A percentile compares a stretch with the other conserved stretches of the same genome.
These are phyloP conservation scores for Maudiozyma saulgeensis DNA, from an alignment of 805 yeast species.

Conservation along the genomic window DNA sequence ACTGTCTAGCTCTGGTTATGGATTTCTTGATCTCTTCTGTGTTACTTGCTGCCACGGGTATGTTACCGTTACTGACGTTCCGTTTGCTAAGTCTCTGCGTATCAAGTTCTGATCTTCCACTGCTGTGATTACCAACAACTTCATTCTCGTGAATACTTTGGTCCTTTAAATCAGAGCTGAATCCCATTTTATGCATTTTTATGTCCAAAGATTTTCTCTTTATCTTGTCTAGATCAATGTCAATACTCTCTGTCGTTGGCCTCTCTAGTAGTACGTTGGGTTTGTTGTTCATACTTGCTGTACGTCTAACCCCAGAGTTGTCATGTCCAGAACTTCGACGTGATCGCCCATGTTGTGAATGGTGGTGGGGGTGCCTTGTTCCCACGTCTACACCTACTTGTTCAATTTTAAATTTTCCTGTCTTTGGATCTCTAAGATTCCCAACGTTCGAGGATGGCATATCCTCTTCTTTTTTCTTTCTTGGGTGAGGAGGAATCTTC, in stretches of 20 bases:
- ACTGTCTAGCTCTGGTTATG: conserved; percentile 21
- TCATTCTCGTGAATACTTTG: conserved; percentile 1
- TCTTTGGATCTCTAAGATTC: conserved; percentile 6
- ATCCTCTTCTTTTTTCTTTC: neutral
- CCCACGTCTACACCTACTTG: neutral
- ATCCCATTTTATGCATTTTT: conserved; percentile 14
- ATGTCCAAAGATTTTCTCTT: conserved; percentile 19
- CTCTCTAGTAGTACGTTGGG: conserved; percentile 4
- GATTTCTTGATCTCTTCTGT: conserved; percentile 14
- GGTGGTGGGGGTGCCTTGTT: neutral
- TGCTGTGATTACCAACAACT: neutral
- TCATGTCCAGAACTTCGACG: neutral
- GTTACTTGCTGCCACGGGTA: conserved; percentile 6
- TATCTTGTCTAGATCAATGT: conserved; percentile 16
- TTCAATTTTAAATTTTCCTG: neutral
- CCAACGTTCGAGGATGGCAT: conserved; percentile 10
- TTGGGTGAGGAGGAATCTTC: conserved; percentile 14
- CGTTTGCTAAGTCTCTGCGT: conserved; percentile 7
- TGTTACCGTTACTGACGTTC: conserved; percentile 13
- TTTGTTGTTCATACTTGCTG: neutral
- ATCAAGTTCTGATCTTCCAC: conserved; percentile 7
- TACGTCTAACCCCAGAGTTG: neutral
- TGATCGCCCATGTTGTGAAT: neutral
- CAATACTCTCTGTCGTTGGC: conserved; percentile 24
- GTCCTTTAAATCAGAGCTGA: conserved; percentile 3